Evolutionary conservation across 1,284 basidiomycete species (phyloP).

Genomic region (Puccinia novopanici): DNA sequence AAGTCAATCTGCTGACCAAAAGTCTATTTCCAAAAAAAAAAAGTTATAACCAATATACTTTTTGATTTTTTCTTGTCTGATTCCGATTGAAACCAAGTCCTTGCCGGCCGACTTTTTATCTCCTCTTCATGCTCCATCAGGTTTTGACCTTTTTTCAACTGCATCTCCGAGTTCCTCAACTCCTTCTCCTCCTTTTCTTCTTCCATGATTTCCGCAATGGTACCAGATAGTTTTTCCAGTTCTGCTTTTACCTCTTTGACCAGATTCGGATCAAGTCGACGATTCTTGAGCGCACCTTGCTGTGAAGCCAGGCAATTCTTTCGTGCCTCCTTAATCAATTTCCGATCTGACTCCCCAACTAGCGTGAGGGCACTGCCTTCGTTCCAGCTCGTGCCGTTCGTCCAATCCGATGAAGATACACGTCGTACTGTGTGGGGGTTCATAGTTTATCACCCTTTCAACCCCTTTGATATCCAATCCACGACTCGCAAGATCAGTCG

Average conservation of each 20-base stretch:
- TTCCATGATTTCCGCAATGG: conserved; percentile 77
- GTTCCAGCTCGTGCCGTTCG: conserved; percentile 92
- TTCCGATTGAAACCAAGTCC: conserved; percentile 94
- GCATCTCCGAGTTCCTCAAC: conserved; percentile 91
- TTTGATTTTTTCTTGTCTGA: conserved; percentile 79
- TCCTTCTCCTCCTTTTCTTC: conserved; percentile 97
- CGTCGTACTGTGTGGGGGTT: conserved; percentile 93
- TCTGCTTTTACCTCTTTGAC: conserved; percentile 72
- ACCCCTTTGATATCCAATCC: conserved; percentile 59
- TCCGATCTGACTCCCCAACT: conserved; percentile 92
- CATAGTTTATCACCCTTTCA: conserved; percentile 71
- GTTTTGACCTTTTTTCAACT: conserved; percentile 91
- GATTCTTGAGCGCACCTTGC: conserved; percentile 82
- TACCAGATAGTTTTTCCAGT: conserved; percentile 73
- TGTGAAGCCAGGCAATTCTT: conserved; percentile 72
- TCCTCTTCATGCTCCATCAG: conserved; percentile 92
- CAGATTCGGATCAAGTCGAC: conserved; percentile 79
- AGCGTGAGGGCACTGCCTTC: conserved; percentile 91
- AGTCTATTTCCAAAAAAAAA: background rate
- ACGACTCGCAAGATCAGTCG: conserved; percentile 85
- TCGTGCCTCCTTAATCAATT: conserved; percentile 92
- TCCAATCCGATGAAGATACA: conserved; percentile 94
- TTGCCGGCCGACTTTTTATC: conserved; percentile 86
- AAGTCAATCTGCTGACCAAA: background rate
- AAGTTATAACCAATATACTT: conserved; percentile 65